Evolutionary conservation across 345 rosid genomes (phyloP).

Genomic region (Boechera stricta): DNA sequence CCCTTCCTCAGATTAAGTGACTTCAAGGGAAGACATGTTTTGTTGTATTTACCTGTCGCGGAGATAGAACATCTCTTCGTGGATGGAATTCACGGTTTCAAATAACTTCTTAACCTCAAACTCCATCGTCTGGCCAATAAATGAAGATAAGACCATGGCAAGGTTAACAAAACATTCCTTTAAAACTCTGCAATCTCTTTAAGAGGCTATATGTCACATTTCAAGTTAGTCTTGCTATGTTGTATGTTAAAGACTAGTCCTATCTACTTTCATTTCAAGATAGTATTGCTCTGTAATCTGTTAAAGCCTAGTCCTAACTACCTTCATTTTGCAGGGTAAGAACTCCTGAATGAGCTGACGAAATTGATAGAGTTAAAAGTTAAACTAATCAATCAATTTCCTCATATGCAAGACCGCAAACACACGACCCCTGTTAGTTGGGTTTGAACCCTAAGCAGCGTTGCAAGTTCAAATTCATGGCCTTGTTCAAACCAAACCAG

Average conservation of each 20-base stretch:
- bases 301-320: not conserved
- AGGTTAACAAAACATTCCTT: conserved; percentile 19
- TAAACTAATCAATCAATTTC: not conserved
- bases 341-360: not conserved
- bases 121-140: conserved; percentile 68
- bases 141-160: conserved; percentile 27
- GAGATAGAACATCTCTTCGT: conserved; percentile 81
- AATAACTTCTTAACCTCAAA: conserved; percentile 75
- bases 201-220: not conserved
- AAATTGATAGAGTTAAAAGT: not conserved
- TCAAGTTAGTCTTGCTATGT: conserved; percentile 8
- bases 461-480: conserved; percentile 4
- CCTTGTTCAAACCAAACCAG: conserved; percentile 11
- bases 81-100: conserved; percentile 72
- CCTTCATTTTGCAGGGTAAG: conserved; percentile 7
- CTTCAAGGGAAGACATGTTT: not conserved
- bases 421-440: not conserved
- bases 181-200: conserved; percentile 1
- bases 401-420: not conserved
- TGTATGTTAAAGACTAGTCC: not conserved
- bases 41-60: conserved; percentile 71
- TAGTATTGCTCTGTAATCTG: not conserved
- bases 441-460: not conserved
- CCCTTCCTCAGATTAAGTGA: conserved; percentile 2
- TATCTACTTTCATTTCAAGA: not conserved